phyloP scores from a whole-genome alignment of 116 monocot genomes.

The Cymodocea nodosa region DNA sequence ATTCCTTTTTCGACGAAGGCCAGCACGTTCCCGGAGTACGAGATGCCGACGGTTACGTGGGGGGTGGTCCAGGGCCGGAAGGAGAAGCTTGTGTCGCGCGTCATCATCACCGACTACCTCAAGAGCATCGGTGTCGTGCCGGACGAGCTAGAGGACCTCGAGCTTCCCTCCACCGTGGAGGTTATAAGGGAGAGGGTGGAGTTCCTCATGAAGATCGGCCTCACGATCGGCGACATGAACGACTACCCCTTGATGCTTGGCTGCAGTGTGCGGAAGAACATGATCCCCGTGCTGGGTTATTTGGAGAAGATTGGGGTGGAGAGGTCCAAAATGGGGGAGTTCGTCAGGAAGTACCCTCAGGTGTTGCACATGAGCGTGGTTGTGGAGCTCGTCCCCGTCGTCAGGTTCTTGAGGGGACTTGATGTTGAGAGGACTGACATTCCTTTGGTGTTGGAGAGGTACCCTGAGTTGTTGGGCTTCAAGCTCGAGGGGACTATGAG shows the following conservation, averaged over 20 bases:
- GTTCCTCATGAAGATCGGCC: conserved; percentile 35
- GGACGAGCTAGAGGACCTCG: conserved; percentile 29
- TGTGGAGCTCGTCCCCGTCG: conserved; percentile 31
- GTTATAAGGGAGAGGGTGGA: conserved; percentile 36
- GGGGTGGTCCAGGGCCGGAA: conserved; percentile 39
- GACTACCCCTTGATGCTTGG: conserved; percentile 28
- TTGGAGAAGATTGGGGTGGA: conserved; percentile 29
- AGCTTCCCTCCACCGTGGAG: conserved; percentile 38
- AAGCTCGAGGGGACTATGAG: conserved; percentile 49
- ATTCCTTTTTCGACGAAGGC: not conserved
- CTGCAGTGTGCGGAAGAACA: conserved; percentile 42
- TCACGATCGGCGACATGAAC: conserved; percentile 37
- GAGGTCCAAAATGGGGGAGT: conserved; percentile 20
- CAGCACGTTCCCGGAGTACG: conserved; percentile 23
- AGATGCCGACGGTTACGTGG: conserved; percentile 44
- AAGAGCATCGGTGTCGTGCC: conserved; percentile 30
- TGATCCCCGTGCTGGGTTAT: conserved; percentile 33
- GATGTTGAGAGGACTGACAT: conserved; percentile 30
- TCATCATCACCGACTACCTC: conserved; percentile 41
- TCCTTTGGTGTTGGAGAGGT: conserved; percentile 27
- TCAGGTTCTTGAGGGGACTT: conserved; percentile 29
- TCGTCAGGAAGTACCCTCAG: conserved; percentile 32
- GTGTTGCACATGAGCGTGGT: conserved; percentile 31
- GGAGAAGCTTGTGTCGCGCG: conserved; percentile 38
- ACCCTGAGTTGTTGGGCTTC: conserved; percentile 35